Conservation (phyloP, 768 basidiomycete genomes). For the Mycena indigotica region DNA sequence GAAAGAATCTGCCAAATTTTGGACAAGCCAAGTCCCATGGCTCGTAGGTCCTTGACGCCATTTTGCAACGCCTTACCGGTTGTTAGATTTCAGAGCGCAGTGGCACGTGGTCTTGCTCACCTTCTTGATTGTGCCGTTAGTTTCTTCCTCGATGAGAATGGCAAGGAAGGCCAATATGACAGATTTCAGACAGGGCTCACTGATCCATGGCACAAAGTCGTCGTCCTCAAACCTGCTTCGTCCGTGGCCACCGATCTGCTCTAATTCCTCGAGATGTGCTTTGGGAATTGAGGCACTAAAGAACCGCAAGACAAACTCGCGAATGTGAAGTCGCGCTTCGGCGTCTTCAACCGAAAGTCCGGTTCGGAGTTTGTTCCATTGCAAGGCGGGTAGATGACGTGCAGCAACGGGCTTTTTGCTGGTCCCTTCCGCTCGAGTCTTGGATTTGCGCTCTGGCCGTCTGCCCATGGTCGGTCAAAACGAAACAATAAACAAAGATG, state of each 20-base stretch:
- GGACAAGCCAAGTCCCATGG: slow-evolving; percentile 55
- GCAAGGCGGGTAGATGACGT: slow-evolving; percentile 42
- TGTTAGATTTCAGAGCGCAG: not conserved
- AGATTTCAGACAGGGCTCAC: slow-evolving; percentile 64
- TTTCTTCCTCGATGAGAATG: slow-evolving; percentile 48
- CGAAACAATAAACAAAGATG: not conserved
- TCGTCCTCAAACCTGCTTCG: slow-evolving; percentile 40
- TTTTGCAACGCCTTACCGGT: slow-evolving; percentile 40
- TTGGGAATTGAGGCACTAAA: slow-evolving; percentile 50
- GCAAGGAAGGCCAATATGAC: slow-evolving; percentile 64
- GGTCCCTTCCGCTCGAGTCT: slow-evolving; percentile 11
- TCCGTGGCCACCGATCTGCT: slow-evolving; percentile 47
- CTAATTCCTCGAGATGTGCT: slow-evolving; percentile 63
- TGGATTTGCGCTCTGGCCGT: slow-evolving; percentile 18
- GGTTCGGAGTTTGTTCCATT: slow-evolving; percentile 56
- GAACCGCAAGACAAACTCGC: slow-evolving; percentile 69
- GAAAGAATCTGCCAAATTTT: slow-evolving; percentile 65
- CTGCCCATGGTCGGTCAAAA: slow-evolving; percentile 1
- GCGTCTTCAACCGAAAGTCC: slow-evolving; percentile 48
- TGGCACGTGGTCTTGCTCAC: slow-evolving; percentile 25
- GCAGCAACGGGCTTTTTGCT: slow-evolving; percentile 32
- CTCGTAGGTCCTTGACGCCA: slow-evolving; percentile 54
- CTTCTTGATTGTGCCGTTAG: slow-evolving; percentile 37
- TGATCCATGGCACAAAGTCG: slow-evolving; percentile 58
- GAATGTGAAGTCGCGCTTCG: slow-evolving; percentile 66